Evolutionary conservation across 768 basidiomycete species (phyloP), one percentile per base, ranked within the genome.

Genomic region (Galerina marginata): DNA sequence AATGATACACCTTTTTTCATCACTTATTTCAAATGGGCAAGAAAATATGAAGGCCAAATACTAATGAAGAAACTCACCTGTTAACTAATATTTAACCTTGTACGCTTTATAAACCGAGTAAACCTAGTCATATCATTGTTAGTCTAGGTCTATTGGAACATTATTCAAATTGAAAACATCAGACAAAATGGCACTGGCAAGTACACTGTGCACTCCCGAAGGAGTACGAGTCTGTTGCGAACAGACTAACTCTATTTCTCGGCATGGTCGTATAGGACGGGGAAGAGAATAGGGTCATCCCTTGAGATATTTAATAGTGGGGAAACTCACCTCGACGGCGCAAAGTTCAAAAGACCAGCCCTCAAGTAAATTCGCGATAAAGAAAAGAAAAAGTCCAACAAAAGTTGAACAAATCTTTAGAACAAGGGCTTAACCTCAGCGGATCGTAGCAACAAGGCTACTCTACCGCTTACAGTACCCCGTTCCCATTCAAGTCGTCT

Each of bases 141-240:
- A 42, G 51, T 48, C 4, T 45, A 7, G 37, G 20, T n/a, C n/a
- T 16, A 4, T 1, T 20, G 20, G 20, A 20, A 20, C 54, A n/a
- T 16, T 23, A 16, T 47, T 43, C 47, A 26, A 16, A 67, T 36
- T 48, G 64, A 49, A 57, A 38, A 61, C 62, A 71, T 92, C 90
- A 91, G 90, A 88, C 85, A 72, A 88, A 91, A 87, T 82, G 89
- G 88, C 88, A 89, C 90, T 91, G 90, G 90, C 90, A 90, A 91
- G 89, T 89, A 84, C 88, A 83, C 87, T 89, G 71, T n/a, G 83
- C 83, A 76, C 75, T 77, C 81, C 77, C 49, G 40, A 58, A 44
- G 54, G 60, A 66, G 60, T 81, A 82, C 85, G 74, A 77, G 83
- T 87, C 79, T 80, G 87, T 87, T 87, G 87, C 86, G 86, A 89